Base-by-base conservation (phyloP, 306 rosid genomes). In the Cyamopsis tetragonoloba region DNA sequence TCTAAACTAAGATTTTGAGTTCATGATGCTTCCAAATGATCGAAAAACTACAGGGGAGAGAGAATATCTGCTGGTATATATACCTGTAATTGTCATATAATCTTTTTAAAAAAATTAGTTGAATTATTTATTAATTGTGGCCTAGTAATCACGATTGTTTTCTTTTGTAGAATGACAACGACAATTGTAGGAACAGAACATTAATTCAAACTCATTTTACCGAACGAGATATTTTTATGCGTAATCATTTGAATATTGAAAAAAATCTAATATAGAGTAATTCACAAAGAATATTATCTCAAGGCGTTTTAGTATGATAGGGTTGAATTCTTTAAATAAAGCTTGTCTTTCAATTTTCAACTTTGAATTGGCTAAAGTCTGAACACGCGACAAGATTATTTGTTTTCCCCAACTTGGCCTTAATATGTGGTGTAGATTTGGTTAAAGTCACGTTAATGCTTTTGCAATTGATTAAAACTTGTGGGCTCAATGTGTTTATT, bases 241-340 rank as follows among this genome's bases (percentile, higher is more conserved):
- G 62, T 68, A 55, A 54, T 73, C 64, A 44, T 54, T 55, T 75
- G 5, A 39, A 19, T 39, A 24, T 23, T 23, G 46, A 69, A 54
- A 27, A 14, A 56, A 31, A 3, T 27, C 63, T n/a, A n/a, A n/a
- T n/a, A n/a, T n/a, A n/a, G n/a, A 56, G 23, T 55, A 3, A 55
- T 24, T 24, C 62, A 13, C 28, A 18, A 7, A 46, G 19, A 56
- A 74, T 34, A 32, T 54, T 20, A 20, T 14, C 31, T 19, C 17
- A 18, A 32, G 8, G 24, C 1, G 2, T 48, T 48, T 24, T 37
- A n/a, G 32, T 26, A 44, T 22, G 14, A 15, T 55, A n/a, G 48
- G 17, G 2, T 12, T 14, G 47, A 60, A 42, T 24, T n/a, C n/a
- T n/a, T 51, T 3, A 50, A 31, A 23, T 5, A 59, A 59, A 60